Conservation (phyloP, 352 stramenopile species). For the Phytophthora cajani region DNA sequence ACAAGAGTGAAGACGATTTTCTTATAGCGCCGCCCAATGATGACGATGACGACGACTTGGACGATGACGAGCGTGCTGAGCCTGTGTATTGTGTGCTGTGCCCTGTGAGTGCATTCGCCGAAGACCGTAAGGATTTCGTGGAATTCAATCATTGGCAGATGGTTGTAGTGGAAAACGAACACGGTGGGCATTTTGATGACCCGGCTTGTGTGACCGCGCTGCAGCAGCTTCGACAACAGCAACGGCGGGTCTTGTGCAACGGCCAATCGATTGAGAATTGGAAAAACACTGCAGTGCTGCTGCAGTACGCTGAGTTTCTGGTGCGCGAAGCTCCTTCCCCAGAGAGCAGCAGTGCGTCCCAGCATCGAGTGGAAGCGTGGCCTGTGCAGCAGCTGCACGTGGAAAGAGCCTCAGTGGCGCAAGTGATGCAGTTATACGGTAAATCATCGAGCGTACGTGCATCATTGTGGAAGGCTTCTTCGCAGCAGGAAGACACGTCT, state of each 20-base stretch:
- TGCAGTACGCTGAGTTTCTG: constrained; percentile 63
- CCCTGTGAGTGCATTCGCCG: constrained; percentile 55
- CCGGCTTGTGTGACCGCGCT: constrained; percentile 45
- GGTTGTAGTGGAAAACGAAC: constrained; percentile 79
- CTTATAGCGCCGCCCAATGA: constrained; percentile 27
- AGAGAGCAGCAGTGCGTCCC: constrained; percentile 1
- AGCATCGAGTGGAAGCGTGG: constrained; percentile 34
- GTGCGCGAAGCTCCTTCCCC: constrained; percentile 31
- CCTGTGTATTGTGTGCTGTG: constrained; percentile 75
- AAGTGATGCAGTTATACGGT: constrained; percentile 55
- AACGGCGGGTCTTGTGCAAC: constrained; percentile 69
- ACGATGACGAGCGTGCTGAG: constrained; percentile 54
- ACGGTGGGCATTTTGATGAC: constrained; percentile 56
- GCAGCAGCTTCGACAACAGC: constrained; percentile 51
- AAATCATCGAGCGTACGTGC: constrained; percentile 49
- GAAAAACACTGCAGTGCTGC: constrained; percentile 44
- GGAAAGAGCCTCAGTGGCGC: constrained; percentile 51
- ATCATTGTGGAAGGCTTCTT: constrained; percentile 54
- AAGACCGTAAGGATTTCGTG: constrained; percentile 62
- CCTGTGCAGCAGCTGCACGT: constrained; percentile 39
- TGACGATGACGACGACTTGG: constrained; percentile 52
- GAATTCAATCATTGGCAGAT: constrained; percentile 66
- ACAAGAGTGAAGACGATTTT: constrained; percentile 40
- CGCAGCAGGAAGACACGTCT: constrained; percentile 29
- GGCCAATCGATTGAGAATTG: constrained; percentile 68